Base-by-base conservation (phyloP, 164 flowering plant genomes). In the Piper longum region DNA sequence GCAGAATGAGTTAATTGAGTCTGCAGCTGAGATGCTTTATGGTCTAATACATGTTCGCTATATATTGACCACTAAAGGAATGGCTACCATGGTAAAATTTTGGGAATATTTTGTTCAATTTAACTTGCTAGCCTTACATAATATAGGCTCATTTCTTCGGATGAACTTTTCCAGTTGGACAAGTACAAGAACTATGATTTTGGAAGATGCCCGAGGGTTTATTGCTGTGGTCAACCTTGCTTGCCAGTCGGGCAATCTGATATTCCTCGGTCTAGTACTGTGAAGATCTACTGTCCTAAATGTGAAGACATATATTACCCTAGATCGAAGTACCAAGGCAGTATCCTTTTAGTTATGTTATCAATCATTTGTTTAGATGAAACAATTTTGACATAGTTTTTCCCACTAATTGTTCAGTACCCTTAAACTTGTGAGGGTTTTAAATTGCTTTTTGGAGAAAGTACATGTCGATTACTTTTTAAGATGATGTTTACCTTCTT, bases 161-260 rank as follows among this genome's bases (percentile, higher is more conserved):
- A 70, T 62, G 58, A 59, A 64, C 40, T 68, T 75, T n/a, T 71
- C 16, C 85, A 89, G 96, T 68, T 87, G 39, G 93, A 89, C 60
- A 89, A 89, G 74, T 89, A 83, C 80, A 89, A 87, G 76, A 85
- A 76, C 71, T 78, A 77, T 67, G 96, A 89, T 43, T 89, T 87
- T 69, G 96, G 96, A 59, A 82, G 96, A 67, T 89, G 96, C 77
- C 96, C 96, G 7, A 75, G 96, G 74, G 96, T 88, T 64, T 83
- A 78, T 69, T 88, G 96, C 71, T 80, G 84, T 73, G 96, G 96
- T 62, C 93, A 87, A 62, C 85, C 96, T 59, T 89, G 96, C 68
- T 93, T 89, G 72, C 93, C 96, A 2, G 87, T 88, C 66, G 96
- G 92, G 56, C 87, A 84, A 67, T 85, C 89, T 43, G 96, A 88